Conservation (phyloP, 2,329 filamentous ascomycete genomes). For the Immersiporthe knoxdaviesiana region DNA sequence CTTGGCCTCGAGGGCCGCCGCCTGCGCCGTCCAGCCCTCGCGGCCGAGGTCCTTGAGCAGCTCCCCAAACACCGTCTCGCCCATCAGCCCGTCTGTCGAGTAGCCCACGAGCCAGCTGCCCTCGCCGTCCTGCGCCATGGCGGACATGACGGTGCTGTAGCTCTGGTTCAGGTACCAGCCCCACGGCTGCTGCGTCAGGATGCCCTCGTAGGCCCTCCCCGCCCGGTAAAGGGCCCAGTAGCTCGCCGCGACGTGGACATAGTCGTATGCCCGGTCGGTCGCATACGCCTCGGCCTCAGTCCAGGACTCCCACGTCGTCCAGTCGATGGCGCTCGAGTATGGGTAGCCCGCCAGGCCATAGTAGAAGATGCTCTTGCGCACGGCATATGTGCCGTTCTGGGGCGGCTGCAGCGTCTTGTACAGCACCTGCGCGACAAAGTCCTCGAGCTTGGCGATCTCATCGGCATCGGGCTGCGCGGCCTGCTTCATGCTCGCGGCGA, state of each 20-base stretch:
- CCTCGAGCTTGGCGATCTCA: conserved; percentile 57
- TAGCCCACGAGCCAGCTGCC: conserved; percentile 42
- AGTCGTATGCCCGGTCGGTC: conserved; percentile 59
- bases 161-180: conserved; percentile 60
- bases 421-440: conserved; percentile 55
- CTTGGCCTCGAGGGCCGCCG: conserved; percentile 43
- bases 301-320: conserved; percentile 57
- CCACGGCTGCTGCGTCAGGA: conserved; percentile 48
- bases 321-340: conserved; percentile 50
- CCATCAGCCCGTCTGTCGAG: conserved; percentile 57
- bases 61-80: conserved; percentile 60
- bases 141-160: conserved; percentile 51
- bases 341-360: conserved; percentile 50
- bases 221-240: conserved; percentile 63
- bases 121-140: conserved; percentile 39
- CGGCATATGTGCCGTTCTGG: conserved; percentile 44
- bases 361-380: conserved; percentile 61
- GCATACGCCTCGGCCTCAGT: conserved; percentile 48
- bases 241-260: conserved; percentile 58
- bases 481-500: conserved; percentile 60
- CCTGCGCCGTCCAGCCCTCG: conserved; percentile 48
- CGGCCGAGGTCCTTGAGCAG: conserved; percentile 54
- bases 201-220: conserved; percentile 50
- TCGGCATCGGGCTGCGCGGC: conserved; percentile 50
- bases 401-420: conserved; percentile 51